These are phyloP conservation scores for Paratinospora sagittata DNA, from an alignment of 164 flowering plant genomes.

Conservation along the genomic window DNA sequence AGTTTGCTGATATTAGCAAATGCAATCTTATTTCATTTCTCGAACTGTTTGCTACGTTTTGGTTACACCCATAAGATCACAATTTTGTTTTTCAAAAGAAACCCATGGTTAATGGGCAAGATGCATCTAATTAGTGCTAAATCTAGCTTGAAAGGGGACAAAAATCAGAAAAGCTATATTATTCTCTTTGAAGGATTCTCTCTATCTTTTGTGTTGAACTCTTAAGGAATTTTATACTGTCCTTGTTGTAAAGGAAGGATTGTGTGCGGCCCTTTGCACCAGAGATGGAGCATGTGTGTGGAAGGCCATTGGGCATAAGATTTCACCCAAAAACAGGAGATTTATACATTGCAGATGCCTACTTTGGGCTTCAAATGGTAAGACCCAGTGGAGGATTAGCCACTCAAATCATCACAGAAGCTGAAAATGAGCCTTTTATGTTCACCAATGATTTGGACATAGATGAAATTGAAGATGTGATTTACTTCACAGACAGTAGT, in stretches of 20 bases:
- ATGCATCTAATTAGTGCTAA: not conserved
- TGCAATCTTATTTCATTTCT: not conserved
- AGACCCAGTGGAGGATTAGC: too few species aligned
- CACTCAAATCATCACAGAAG: too few species aligned
- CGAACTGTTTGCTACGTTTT: not conserved
- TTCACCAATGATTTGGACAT: too few species aligned
- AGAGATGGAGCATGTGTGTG: conserved; percentile 21
- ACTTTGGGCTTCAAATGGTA: too few species aligned
- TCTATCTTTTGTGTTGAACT: not conserved
- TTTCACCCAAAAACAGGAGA: conserved; percentile 29
- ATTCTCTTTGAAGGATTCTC: not conserved
- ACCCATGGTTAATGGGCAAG: too few species aligned
- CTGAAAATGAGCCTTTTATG: too few species aligned
- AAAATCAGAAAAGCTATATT: not conserved
- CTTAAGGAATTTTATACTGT: not conserved
- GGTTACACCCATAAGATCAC: not conserved
- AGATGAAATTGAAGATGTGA: too few species aligned
- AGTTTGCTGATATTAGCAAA: not conserved
- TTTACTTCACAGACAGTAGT: conserved; percentile 48
- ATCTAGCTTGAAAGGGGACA: not conserved
- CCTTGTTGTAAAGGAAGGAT: too few species aligned
- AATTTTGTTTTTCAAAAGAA: too few species aligned
- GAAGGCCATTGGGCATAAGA: conserved; percentile 31
- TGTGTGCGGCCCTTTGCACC: too few species aligned
- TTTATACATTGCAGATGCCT: too few species aligned